A percentile compares a stretch with the other conserved stretches of the same genome.
phyloP scores from a whole-genome alignment of 306 rosid genomes.

The Vigna radiata region DNA sequence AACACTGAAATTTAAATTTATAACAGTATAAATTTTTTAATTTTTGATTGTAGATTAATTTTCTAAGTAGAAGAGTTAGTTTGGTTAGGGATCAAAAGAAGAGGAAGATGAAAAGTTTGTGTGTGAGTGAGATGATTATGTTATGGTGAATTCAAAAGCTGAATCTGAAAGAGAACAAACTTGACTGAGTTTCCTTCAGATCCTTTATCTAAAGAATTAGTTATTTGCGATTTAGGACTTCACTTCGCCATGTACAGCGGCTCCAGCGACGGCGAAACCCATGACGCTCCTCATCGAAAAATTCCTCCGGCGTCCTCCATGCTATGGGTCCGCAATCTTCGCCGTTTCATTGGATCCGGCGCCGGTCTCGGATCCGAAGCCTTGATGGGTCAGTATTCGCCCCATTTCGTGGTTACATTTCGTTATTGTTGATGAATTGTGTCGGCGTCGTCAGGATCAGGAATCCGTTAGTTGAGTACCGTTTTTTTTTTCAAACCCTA shows the following conservation, averaged over 20 bases:
- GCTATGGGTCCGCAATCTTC: conserved; percentile 94
- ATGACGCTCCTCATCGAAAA: conserved; percentile 76
- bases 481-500: conserved; percentile 1
- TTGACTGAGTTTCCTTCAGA: not conserved
- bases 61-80: too few relatives aligned
- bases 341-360: conserved; percentile 91
- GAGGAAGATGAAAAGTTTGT: not conserved
- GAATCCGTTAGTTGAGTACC: not conserved
- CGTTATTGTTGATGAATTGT: not conserved
- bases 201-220: not conserved
- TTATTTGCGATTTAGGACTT: not conserved
- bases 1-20: too few relatives aligned
- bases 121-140: not conserved
- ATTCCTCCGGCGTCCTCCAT: conserved; percentile 92
- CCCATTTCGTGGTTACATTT: not conserved
- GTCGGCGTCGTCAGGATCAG: not conserved
- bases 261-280: conserved; percentile 92
- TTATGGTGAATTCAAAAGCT: not conserved
- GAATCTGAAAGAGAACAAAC: not conserved
- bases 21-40: too few relatives aligned
- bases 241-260: conserved; percentile 79
- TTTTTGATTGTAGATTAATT: too few relatives aligned
- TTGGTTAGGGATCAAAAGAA: too few relatives aligned
- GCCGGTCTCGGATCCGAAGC: conserved; percentile 97
- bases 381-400: conserved; percentile 71